phyloP scores from a whole-genome alignment of 1,284 basidiomycete genomes.

The Salmacisia buchloeana region DNA sequence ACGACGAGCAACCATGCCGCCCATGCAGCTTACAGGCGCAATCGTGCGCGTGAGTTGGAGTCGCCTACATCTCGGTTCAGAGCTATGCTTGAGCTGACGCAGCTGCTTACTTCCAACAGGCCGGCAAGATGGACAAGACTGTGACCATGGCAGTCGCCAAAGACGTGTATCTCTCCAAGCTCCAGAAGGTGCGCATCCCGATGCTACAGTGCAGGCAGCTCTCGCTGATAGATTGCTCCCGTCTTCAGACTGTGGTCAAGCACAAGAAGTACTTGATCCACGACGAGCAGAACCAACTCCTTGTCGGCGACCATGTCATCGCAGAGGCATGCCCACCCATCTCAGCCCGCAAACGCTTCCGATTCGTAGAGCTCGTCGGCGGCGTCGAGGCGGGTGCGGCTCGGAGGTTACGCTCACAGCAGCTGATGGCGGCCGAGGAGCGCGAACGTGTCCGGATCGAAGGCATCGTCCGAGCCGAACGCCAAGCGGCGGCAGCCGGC shows the following conservation, averaged over 20 bases:
- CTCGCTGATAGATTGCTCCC: background rate
- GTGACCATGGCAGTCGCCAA: slow-evolving; percentile 43
- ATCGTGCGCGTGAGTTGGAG: slow-evolving; percentile 4
- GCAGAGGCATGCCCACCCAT: slow-evolving; percentile 42
- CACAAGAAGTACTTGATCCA: slow-evolving; percentile 48
- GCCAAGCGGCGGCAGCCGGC: background rate
- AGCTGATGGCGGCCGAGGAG: slow-evolving; percentile 34
- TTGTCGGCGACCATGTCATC: slow-evolving; percentile 40
- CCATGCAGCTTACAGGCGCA: background rate
- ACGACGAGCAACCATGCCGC: background rate
- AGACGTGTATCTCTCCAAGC: slow-evolving; percentile 36
- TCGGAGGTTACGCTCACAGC: slow-evolving; percentile 24
- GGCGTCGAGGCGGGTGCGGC: slow-evolving; percentile 13
- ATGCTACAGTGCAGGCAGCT: background rate
- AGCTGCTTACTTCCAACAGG: slow-evolving; percentile 11
- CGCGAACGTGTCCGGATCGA: slow-evolving; percentile 39
- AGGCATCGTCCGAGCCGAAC: background rate
- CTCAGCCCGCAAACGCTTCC: slow-evolving; percentile 42
- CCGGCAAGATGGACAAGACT: slow-evolving; percentile 46
- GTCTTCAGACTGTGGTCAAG: slow-evolving; percentile 27
- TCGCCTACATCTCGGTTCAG: background rate
- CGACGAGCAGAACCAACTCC: slow-evolving; percentile 31
- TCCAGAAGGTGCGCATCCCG: slow-evolving; percentile 30
- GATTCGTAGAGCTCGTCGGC: slow-evolving; percentile 30
- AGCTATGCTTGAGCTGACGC: background rate